These are phyloP conservation scores for Saccharomycopsis sp. DNA, from an alignment of 805 yeast genomes.

Conservation along the genomic window DNA sequence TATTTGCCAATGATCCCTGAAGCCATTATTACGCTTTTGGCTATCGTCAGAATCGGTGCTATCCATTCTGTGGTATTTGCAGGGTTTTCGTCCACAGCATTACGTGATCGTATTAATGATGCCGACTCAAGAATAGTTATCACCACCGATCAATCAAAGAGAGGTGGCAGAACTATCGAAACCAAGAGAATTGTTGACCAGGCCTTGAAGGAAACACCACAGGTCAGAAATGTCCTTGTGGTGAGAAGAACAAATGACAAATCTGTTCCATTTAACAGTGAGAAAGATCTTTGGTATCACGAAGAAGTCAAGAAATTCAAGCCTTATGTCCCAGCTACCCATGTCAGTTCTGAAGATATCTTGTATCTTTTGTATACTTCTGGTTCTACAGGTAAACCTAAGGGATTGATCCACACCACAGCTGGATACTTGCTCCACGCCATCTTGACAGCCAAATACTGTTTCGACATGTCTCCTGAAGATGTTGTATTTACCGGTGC, in stretches of 20 bases:
- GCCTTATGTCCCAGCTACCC: conserved; percentile 62
- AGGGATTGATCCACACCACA: conserved; percentile 75
- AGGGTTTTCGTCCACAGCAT: conserved; percentile 68
- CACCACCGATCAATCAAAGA: conserved; percentile 73
- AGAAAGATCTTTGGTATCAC: conserved; percentile 73
- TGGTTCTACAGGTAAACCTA: conserved; percentile 84
- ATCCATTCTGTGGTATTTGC: conserved; percentile 80
- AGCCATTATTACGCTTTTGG: conserved; percentile 66
- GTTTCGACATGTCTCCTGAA: conserved; percentile 65
- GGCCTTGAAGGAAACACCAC: conserved; percentile 60
- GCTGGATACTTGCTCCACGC: conserved; percentile 76
- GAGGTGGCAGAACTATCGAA: conserved; percentile 76
- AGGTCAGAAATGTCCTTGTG: conserved; percentile 62
- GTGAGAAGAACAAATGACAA: conserved; percentile 63
- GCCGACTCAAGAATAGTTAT: conserved; percentile 66
- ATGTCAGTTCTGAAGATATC: conserved; percentile 71
- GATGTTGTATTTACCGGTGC: conserved; percentile 79
- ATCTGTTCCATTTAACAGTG: conserved; percentile 40
- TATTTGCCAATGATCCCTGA: conserved; percentile 63
- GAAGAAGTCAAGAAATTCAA: conserved; percentile 59
- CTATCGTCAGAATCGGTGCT: conserved; percentile 75
- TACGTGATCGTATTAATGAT: conserved; percentile 63
- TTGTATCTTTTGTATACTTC: conserved; percentile 74
- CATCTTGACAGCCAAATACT: conserved; percentile 61
- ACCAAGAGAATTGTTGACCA: conserved; percentile 78